Evolutionary conservation across 345 rosid genomes (phyloP).

Genomic region (Sonneratia caseolaris): DNA sequence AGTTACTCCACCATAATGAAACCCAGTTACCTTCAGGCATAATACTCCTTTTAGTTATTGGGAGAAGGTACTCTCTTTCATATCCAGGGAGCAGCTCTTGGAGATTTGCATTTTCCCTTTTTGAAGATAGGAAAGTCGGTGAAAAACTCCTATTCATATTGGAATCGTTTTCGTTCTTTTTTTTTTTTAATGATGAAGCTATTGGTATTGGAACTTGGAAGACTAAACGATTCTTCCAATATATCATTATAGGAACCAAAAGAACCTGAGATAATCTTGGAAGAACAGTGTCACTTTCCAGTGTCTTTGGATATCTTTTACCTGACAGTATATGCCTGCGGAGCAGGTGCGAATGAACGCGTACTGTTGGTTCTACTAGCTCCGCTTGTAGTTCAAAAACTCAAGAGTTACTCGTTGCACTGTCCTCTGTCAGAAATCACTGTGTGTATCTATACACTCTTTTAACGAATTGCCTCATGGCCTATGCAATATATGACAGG

Average conservation of each 20-base stretch:
- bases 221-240: too few species aligned
- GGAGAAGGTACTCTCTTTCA: too few species aligned
- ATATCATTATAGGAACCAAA: too few species aligned
- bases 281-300: not conserved
- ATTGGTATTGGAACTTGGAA: too few species aligned
- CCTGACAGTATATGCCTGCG: not conserved
- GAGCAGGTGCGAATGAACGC: not conserved
- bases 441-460: not conserved
- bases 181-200: too few species aligned
- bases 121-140: too few species aligned
- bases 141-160: too few species aligned
- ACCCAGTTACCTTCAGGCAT: not conserved
- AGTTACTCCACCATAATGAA: too few species aligned
- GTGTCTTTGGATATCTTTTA: not conserved
- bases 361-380: not conserved
- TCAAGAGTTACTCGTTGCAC: not conserved
- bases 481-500: conserved; percentile 15
- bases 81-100: too few species aligned
- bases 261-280: not conserved
- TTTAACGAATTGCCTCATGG: not conserved
- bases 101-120: too few species aligned
- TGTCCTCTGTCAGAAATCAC: not conserved
- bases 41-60: not conserved
- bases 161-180: too few species aligned
- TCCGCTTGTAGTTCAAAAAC: not conserved